These are phyloP conservation scores for Brachypodium distachyon DNA, from an alignment of 202 grass and related monocot species.

Conservation along the genomic window DNA sequence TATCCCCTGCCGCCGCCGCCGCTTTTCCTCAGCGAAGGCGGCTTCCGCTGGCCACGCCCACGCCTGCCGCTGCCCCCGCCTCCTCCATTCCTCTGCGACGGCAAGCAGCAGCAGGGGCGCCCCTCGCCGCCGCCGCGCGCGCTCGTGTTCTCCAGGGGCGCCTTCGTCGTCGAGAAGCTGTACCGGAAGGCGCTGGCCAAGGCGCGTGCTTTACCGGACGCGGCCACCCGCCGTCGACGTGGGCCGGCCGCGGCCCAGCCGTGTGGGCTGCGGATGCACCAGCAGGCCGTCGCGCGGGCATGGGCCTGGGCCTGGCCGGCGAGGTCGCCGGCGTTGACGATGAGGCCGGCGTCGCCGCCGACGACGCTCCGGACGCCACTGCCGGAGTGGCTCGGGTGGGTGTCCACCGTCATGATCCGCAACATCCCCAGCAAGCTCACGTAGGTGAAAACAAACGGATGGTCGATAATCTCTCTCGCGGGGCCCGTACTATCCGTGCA, in stretches of 20 bases:
- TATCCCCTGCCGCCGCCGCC: background rate
- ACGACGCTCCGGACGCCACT: background rate
- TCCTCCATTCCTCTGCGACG: background rate
- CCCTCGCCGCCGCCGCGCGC: background rate
- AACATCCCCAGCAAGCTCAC: constrained; percentile 67
- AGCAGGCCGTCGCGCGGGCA: no score
- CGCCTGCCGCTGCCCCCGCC: background rate
- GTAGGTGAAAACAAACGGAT: no score
- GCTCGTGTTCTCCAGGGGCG: background rate
- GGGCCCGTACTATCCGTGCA: no score
- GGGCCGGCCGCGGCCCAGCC: background rate
- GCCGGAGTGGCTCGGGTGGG: background rate
- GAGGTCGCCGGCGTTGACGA: background rate
- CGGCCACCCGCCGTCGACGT: background rate
- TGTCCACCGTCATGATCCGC: constrained; percentile 56
- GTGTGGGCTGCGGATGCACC: background rate
- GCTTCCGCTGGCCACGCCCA: no score
- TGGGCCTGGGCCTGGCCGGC: no score
- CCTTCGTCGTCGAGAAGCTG: background rate
- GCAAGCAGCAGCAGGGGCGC: no score
- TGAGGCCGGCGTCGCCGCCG: background rate
- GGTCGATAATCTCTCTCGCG: background rate
- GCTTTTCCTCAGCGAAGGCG: background rate
- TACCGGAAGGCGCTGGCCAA: background rate
- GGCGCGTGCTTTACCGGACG: background rate